These are phyloP conservation scores for Cutaneotrichosporon sp. DNA, from an alignment of 1,284 basidiomycete genomes.

Conservation along the genomic window DNA sequence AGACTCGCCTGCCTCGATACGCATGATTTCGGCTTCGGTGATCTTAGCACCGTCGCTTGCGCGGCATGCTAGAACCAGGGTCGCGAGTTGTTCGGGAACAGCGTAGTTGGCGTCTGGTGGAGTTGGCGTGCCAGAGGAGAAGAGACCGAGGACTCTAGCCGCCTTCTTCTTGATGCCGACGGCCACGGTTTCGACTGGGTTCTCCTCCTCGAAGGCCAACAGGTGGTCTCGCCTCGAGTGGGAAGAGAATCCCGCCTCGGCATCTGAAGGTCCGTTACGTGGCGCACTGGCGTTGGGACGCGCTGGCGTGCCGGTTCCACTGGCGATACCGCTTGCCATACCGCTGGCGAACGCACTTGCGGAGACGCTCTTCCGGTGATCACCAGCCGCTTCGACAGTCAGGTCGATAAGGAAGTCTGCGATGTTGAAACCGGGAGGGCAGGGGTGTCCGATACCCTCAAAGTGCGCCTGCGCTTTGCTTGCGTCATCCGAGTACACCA, in stretches of 20 bases:
- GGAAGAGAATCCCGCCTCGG: conserved; percentile 20
- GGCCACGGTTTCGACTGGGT: conserved; percentile 1
- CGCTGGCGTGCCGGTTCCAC: conserved; percentile 34
- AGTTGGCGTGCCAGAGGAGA: conserved; percentile 49
- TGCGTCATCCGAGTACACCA: conserved; percentile 78
- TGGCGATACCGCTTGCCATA: not conserved
- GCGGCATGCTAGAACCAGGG: conserved; percentile 71
- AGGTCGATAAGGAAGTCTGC: conserved; percentile 92
- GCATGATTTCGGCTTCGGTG: conserved; percentile 66
- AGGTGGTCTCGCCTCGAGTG: conserved; percentile 7
- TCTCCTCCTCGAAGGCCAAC: not conserved
- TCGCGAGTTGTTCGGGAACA: conserved; percentile 66
- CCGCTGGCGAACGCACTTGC: not conserved
- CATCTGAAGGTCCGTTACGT: conserved; percentile 10
- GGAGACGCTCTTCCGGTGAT: conserved; percentile 23
- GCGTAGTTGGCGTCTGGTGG: conserved; percentile 48
- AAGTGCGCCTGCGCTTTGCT: conserved; percentile 77
- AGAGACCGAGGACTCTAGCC: conserved; percentile 69
- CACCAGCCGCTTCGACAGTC: conserved; percentile 69
- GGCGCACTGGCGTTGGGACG: not conserved
- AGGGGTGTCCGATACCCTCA: conserved; percentile 71
- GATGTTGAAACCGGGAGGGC: conserved; percentile 94
- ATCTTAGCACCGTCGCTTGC: conserved; percentile 65
- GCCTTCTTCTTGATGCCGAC: conserved; percentile 67
- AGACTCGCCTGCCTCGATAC: conserved; percentile 52